Evolutionary conservation across 495 filamentous ascomycete genomes (phyloP), one percentile per base, ranked within the genome.

Genomic region (Hypoxylon trugodes): DNA sequence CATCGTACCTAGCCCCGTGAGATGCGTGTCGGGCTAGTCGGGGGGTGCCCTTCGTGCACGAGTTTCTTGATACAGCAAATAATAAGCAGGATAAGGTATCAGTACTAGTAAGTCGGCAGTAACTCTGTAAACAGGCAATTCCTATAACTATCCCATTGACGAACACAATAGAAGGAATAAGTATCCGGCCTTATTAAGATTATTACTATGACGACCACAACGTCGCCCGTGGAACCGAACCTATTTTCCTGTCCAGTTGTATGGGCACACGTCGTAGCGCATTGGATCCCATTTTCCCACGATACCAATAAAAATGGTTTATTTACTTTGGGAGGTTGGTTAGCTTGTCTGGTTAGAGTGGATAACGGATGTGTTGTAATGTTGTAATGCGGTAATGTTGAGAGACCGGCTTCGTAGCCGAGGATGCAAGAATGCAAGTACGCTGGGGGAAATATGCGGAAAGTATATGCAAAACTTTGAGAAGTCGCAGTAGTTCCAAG

Each of bases 401-500:
- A 47, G 45, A 46, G n/a, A 21, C n/a, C 43, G 43, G 43, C 54
- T 43, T 43, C 49, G 22, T 48, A 62, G 24, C 47, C 61, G 26
- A 49, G n/a, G 6, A 62, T 62, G 59, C 50, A 56, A n/a, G n/a
- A n/a, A n/a, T n/a, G n/a, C n/a, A n/a, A n/a, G n/a, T n/a, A n/a
- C n/a, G n/a, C n/a, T n/a, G n/a, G n/a, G n/a, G n/a, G 50, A 43
- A 62, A 4, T 3, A 10, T 10, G 32, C 32, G 8, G 9, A 35
- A 35, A 35, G 8, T 35, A 42, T 2, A 50, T 36, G 47, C 47
- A 37, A 36, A 50, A 50, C n/a, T n/a, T n/a, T n/a, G n/a, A n/a
- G 43, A 53, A 61, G 57, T 65, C 57, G 61, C 66, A 69, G 60
- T 69, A 69, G 56, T 51, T 16, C 28, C n/a, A n/a, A n/a, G n/a